These are phyloP conservation scores for Leccinum subatratum DNA, from an alignment of 1,284 basidiomycete species.

Conservation along the genomic window DNA sequence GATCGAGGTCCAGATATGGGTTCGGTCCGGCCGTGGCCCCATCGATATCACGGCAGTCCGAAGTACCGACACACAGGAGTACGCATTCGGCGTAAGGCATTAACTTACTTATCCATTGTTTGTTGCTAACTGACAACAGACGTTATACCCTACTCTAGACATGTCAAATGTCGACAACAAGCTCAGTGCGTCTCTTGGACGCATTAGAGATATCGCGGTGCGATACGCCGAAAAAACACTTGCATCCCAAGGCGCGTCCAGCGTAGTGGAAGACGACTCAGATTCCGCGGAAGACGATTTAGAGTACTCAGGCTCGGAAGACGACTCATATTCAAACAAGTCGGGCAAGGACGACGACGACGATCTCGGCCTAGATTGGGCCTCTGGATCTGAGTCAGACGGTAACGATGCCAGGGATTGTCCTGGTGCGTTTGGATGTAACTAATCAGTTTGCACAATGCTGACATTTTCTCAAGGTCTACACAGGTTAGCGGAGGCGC, in stretches of 20 bases:
- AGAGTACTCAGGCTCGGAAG: not conserved
- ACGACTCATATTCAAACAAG: not conserved
- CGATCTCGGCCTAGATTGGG: not conserved
- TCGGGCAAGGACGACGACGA: not conserved
- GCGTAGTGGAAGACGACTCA: not conserved
- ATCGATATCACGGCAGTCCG: too few species aligned
- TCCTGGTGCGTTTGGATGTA: not conserved
- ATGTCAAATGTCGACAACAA: not conserved
- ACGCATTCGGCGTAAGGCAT: too few species aligned
- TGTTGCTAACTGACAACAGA: too few species aligned
- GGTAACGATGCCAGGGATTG: too few species aligned
- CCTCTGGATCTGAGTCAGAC: not conserved
- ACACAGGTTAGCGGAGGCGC: not conserved
- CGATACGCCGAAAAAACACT: not conserved
- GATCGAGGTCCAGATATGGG: not conserved
- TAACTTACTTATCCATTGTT: too few species aligned
- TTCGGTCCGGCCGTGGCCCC: not conserved
- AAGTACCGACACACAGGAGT: too few species aligned
- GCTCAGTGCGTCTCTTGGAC: not conserved
- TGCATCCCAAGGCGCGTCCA: not conserved
- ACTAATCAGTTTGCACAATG: not conserved
- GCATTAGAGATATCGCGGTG: not conserved
- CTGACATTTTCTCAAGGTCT: not conserved
- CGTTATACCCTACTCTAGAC: not conserved
- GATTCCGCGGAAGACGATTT: not conserved